A percentile compares a stretch with the other conserved stretches of the same genome.
phyloP scores from a whole-genome alignment of 257 asterid species.

The Scutellaria galericulata region DNA sequence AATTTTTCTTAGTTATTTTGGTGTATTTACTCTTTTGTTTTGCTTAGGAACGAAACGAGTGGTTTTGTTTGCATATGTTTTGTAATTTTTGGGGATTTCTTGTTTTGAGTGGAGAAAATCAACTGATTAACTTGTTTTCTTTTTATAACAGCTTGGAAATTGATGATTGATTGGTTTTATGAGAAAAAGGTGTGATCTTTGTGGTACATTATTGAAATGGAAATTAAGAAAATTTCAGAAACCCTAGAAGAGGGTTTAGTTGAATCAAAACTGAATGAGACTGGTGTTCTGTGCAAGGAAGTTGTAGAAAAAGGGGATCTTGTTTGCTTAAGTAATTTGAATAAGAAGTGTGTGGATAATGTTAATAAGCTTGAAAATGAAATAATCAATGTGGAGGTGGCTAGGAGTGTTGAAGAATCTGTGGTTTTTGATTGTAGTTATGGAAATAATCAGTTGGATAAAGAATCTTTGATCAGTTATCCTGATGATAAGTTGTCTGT shows the following conservation, averaged over 20 bases:
- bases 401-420: conserved; percentile 36
- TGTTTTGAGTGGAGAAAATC: conserved; percentile 11
- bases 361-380: conserved; percentile 23
- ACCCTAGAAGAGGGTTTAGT: conserved; percentile 47
- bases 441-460: conserved; percentile 34
- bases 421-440: conserved; percentile 34
- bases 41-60: no score
- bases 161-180: conserved; percentile 41
- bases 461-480: conserved; percentile 28
- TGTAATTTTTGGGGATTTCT: conserved; percentile 22
- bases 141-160: conserved; percentile 43
- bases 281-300: conserved; percentile 38
- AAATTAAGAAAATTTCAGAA: conserved; percentile 40
- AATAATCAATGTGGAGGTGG: conserved; percentile 28
- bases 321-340: conserved; percentile 40
- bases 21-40: background rate
- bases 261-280: conserved; percentile 31
- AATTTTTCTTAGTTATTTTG: background rate
- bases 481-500: conserved; percentile 20
- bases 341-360: conserved; percentile 34
- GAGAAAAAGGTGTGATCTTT: conserved; percentile 52
- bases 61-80: background rate
- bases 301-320: conserved; percentile 34
- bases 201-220: conserved; percentile 49
- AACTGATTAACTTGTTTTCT: conserved; percentile 36